These are phyloP conservation scores for Syzygium aromaticum DNA, from an alignment of 345 rosid genomes.

Conservation along the genomic window DNA sequence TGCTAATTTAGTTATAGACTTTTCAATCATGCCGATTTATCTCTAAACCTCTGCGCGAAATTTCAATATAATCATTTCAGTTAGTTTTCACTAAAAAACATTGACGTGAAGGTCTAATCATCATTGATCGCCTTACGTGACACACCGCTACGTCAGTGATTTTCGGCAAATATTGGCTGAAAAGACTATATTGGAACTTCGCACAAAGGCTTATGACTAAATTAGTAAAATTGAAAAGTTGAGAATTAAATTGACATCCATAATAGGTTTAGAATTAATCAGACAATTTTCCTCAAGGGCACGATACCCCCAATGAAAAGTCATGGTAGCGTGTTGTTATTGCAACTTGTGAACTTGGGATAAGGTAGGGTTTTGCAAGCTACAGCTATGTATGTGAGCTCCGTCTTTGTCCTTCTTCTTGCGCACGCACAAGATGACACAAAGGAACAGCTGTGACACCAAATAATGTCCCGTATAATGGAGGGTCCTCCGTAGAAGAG, in stretches of 20 bases:
- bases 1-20: too few relatives aligned
- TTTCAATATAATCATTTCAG: neutral
- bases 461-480: neutral
- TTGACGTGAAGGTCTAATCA: fast-evolving
- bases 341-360: neutral
- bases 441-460: neutral
- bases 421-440: neutral
- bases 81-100: fast-evolving
- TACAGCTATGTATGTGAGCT: neutral
- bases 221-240: neutral
- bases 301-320: neutral
- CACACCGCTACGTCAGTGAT: fast-evolving
- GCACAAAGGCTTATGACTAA: fast-evolving
- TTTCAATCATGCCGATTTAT: neutral
- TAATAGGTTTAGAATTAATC: neutral
- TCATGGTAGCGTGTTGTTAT: neutral
- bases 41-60: neutral
- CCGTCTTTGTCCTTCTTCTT: neutral
- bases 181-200: neutral
- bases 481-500: neutral
- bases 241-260: fast-evolving
- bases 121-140: fast-evolving
- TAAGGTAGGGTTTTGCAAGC: neutral
- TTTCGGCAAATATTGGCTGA: fast-evolving
- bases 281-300: neutral